phyloP scores from a whole-genome alignment of 2,329 filamentous ascomycete genomes.

The Ophiocordyceps robertsii region DNA sequence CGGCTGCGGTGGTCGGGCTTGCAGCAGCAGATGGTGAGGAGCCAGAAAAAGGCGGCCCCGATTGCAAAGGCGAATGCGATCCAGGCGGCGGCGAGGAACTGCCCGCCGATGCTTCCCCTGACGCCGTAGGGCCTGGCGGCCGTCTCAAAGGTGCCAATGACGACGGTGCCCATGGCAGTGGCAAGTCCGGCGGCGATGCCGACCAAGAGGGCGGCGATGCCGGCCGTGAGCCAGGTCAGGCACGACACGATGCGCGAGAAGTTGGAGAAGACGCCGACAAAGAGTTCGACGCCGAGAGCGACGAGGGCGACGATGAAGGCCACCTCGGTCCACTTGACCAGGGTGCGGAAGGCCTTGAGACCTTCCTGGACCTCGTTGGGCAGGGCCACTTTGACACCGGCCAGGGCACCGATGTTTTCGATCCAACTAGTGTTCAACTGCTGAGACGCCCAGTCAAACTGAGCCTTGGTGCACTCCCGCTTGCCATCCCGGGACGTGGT shows the following conservation, averaged over 20 bases:
- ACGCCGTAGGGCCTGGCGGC: slow-evolving; percentile 61
- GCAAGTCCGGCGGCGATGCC: slow-evolving; percentile 57
- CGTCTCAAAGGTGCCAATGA: slow-evolving; percentile 39
- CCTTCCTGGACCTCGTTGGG: slow-evolving; percentile 53
- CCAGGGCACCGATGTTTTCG: slow-evolving; percentile 34
- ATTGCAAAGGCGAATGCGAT: slow-evolving; percentile 66
- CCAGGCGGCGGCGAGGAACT: slow-evolving; percentile 64
- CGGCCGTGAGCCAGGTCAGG: slow-evolving; percentile 64
- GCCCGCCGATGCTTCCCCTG: slow-evolving; percentile 48
- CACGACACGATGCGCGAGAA: slow-evolving; percentile 74
- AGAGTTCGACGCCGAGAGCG: slow-evolving; percentile 55
- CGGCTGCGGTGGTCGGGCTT: slow-evolving; percentile 30
- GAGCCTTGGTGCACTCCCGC: slow-evolving; percentile 54
- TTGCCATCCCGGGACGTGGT: slow-evolving; percentile 37
- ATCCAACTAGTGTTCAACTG: slow-evolving; percentile 50
- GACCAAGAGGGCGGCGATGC: slow-evolving; percentile 39
- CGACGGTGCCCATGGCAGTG: slow-evolving; percentile 58
- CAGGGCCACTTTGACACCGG: slow-evolving; percentile 45
- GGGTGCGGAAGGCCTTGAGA: slow-evolving; percentile 58
- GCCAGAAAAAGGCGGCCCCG: slow-evolving; percentile 75
- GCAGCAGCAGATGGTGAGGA: slow-evolving; percentile 85
- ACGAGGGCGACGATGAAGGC: slow-evolving; percentile 64
- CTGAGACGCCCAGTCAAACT: slow-evolving; percentile 66
- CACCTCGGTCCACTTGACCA: slow-evolving; percentile 72
- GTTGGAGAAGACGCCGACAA: slow-evolving; percentile 70